Evolutionary conservation across 2,329 filamentous ascomycete species (phyloP), one percentile per base, ranked within the genome.

Genomic region (Pseudopithomyces chartarum): DNA sequence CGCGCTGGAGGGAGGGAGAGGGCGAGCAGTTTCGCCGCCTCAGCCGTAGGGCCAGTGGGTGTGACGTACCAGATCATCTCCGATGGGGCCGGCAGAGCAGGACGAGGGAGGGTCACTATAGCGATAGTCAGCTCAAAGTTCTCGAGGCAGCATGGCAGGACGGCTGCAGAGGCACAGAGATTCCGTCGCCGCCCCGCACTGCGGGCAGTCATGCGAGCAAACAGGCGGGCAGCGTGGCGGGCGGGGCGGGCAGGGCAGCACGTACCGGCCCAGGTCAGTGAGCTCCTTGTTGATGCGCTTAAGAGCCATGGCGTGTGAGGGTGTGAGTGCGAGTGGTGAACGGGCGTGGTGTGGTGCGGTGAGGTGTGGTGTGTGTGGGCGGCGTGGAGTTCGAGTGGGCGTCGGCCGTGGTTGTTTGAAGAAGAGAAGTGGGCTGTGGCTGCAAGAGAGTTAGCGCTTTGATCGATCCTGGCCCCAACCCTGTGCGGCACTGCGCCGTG

Each of bases 271-370:
- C 80, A 95, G 85, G 79, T 95, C 91, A 80, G 90, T 89, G 78
- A 95, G 87, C 82, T 95, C 91, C 88, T 93, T 95, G 86, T 94
- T 94, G 81, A 95, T 95, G 81, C 91, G 88, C 89, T 95, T 95
- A 73, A 95, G 86, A 80, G 91, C 91, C 91, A 95, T 95, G 60
- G 68, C 53, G 58, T 55, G 44, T 52, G 59, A 63, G 63, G 57
- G 49, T 56, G 43, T 50, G 54, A 51, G 61, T 58, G 58, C 54
- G 26, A 29, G 26, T 5, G 26, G 26, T 29, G 26, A 29, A 29
- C 26, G 26, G 46, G 39, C 19, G 56, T 57, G 54, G 57, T 55
- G n/a, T n/a, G n/a, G n/a, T n/a, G n/a, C n/a, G n/a, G n/a, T n/a
- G n/a, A n/a, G n/a, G n/a, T n/a, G n/a, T n/a, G n/a, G n/a, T n/a